Percentiles rank a stretch among this genome's conserved stretches.
Evolutionary conservation across 2,329 filamentous ascomycete genomes (phyloP).

Genomic region (Xylariales sp.): DNA sequence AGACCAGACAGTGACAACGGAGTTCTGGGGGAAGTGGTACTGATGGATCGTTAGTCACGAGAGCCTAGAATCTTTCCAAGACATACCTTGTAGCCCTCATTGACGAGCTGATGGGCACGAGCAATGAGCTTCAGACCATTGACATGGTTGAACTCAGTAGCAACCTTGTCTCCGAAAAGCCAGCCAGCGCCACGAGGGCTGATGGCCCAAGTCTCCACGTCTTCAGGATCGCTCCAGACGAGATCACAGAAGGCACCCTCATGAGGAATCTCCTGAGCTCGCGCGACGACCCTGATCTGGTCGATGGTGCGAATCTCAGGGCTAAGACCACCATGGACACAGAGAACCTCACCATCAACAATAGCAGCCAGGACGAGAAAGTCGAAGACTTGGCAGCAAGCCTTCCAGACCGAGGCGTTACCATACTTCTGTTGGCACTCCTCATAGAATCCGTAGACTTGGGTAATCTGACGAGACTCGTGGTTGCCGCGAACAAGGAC

Average conservation of each 20-base stretch:
- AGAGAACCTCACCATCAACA: slow-evolving; percentile 97
- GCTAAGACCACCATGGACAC: slow-evolving; percentile 87
- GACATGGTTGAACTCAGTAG: slow-evolving; percentile 95
- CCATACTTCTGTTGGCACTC: slow-evolving; percentile 98
- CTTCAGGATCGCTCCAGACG: slow-evolving; percentile 97
- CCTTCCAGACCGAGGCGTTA: slow-evolving; percentile 99
- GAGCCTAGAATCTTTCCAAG: background rate
- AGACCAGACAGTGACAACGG: slow-evolving; percentile 97
- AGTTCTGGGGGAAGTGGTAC: slow-evolving; percentile 93
- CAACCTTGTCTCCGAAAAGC: slow-evolving; percentile 95
- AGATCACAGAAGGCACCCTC: slow-evolving; percentile 98
- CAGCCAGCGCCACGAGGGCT: slow-evolving; percentile 95
- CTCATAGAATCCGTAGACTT: slow-evolving; percentile 98
- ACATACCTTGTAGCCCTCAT: slow-evolving; percentile 90
- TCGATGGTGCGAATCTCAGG: slow-evolving; percentile 95
- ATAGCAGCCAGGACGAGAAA: slow-evolving; percentile 95
- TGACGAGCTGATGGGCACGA: slow-evolving; percentile 95
- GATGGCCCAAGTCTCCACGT: slow-evolving; percentile 93
- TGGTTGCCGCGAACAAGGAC: slow-evolving; percentile 97
- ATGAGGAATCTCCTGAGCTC: slow-evolving; percentile 95
- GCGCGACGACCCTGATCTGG: slow-evolving; percentile 97
- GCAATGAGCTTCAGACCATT: slow-evolving; percentile 95
- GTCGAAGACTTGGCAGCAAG: slow-evolving; percentile 99
- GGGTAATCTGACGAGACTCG: slow-evolving; percentile 94
- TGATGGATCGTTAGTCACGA: slow-evolving; percentile 25